Evolutionary conservation across 257 asterid genomes (phyloP).

Genomic region (Marsdenia floribunda): DNA sequence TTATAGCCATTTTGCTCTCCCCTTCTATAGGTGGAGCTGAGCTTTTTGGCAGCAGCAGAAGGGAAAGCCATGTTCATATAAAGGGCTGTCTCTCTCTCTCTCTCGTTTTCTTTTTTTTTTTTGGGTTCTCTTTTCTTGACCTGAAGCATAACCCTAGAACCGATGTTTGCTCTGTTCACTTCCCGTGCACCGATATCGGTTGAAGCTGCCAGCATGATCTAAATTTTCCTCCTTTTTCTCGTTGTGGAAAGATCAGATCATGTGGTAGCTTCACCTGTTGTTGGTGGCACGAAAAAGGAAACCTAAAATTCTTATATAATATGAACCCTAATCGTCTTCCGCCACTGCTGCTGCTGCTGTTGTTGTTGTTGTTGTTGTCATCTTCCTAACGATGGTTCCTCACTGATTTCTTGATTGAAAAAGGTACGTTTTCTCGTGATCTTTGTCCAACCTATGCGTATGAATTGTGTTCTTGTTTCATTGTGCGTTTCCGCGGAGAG

Average conservation of each 20-base stretch:
- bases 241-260: conserved; percentile 46
- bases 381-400: not conserved
- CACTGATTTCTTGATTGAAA: conserved; percentile 3
- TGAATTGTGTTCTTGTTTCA: too few relatives aligned
- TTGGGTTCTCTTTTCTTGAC: not conserved
- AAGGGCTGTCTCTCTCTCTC: conserved; percentile 7
- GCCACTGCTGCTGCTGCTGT: too few relatives aligned
- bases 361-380: not conserved
- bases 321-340: conserved; percentile 13
- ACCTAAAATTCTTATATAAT: conserved; percentile 14
- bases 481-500: too few relatives aligned
- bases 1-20: conserved; percentile 26
- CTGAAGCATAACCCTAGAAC: not conserved
- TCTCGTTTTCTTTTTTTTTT: too few relatives aligned
- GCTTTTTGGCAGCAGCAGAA: conserved; percentile 16
- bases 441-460: too few relatives aligned
- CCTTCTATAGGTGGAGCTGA: conserved; percentile 11
- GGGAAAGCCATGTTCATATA: not conserved
- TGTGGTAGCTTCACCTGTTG: conserved; percentile 66
- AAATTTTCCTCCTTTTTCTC: conserved; percentile 30
- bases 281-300: conserved; percentile 29
- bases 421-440: not conserved
- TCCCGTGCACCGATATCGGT: conserved; percentile 33
- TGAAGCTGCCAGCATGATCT: conserved; percentile 96
- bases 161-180: conserved; percentile 9